A percentile compares a stretch with the other conserved stretches of the same genome.
Evolutionary conservation across 2,329 filamentous ascomycete species (phyloP).

Genomic region (Decorospora gaudefroyi): DNA sequence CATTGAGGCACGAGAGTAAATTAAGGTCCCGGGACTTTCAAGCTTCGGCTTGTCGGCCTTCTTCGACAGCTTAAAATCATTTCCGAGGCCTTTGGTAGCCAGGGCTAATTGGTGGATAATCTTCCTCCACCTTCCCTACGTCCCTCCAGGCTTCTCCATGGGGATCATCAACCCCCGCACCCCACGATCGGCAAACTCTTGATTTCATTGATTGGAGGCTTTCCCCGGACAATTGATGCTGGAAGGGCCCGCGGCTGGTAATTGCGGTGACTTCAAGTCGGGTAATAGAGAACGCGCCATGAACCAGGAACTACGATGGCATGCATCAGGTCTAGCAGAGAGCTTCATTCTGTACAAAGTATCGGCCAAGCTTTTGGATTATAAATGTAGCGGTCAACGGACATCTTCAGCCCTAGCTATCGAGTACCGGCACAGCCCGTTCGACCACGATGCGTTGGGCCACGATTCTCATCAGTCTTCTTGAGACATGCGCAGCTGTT

Average conservation of each 20-base stretch:
- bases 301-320: not conserved
- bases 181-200: conserved; percentile 16
- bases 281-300: not conserved
- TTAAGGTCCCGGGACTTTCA: not conserved
- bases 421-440: not conserved
- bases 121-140: conserved; percentile 20
- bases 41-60: not conserved
- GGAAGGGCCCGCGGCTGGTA: conserved; percentile 2
- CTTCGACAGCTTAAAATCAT: not conserved
- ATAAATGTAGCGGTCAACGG: not conserved
- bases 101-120: conserved; percentile 31
- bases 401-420: not conserved
- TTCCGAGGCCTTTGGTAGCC: not conserved
- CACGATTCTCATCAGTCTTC: conserved; percentile 10
- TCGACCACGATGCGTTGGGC: conserved; percentile 19
- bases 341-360: not conserved
- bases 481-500: conserved; percentile 24
- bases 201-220: conserved; percentile 10
- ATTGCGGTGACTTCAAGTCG: conserved; percentile 1
- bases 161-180: conserved; percentile 14
- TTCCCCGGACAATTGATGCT: not conserved
- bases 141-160: conserved; percentile 11
- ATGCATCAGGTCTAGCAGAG: not conserved
- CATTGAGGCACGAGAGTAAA: not conserved
- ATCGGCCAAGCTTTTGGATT: conserved; percentile 1